Conservation (phyloP, 345 rosid genomes). For the Carallia brachiata region DNA sequence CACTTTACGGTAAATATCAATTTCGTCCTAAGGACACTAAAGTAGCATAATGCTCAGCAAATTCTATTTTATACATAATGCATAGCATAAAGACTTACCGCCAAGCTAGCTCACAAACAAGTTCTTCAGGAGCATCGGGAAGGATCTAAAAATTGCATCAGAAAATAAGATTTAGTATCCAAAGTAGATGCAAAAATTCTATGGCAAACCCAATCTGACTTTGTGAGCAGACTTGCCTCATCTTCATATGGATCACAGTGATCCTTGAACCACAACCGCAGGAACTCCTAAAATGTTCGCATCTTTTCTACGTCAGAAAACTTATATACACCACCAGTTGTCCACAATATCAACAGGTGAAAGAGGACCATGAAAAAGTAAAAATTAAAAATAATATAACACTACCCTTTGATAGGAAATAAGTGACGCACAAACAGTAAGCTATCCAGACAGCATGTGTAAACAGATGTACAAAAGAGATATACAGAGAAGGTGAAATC, state of each 20-base stretch:
- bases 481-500: neutral
- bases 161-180: neutral
- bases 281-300: constrained; percentile 59
- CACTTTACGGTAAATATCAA: neutral
- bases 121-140: constrained; percentile 84
- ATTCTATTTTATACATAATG: neutral
- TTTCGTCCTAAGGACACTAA: neutral
- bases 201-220: neutral
- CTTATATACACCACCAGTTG: neutral
- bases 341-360: neutral
- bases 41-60: neutral
- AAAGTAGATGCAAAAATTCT: neutral
- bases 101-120: constrained; percentile 85
- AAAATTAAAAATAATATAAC: neutral
- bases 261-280: constrained; percentile 90
- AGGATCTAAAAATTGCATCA: constrained; percentile 41
- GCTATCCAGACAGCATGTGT: neutral
- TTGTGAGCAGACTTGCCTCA: constrained; percentile 41
- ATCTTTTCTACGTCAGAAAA: neutral
- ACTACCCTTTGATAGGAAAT: too few relatives aligned
- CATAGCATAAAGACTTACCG: constrained; percentile 37
- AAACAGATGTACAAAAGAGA: neutral
- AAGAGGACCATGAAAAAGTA: neutral
- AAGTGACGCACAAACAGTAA: neutral
- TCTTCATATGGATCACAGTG: constrained; percentile 92